Evolutionary conservation across 2,329 filamentous ascomycete genomes (phyloP), one percentile per base, ranked within the genome.

Genomic region (Fusarium sp.): DNA sequence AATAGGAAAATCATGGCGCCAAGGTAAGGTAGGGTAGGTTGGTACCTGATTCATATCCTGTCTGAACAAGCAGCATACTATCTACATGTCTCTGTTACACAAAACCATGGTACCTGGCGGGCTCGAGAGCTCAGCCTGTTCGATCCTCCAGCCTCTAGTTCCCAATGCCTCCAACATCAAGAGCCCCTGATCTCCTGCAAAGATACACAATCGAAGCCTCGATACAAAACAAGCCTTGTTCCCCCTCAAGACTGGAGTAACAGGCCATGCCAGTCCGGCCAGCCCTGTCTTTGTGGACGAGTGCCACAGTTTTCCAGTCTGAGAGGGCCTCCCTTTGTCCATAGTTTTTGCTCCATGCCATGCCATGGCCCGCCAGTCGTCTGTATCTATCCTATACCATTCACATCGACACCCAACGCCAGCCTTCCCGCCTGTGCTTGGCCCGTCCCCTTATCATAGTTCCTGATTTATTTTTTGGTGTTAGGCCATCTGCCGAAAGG

Each of bases 141-240:
- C 62, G 65, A 69, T 66, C 71, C 64, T 75, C 69, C 74, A 73
- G 65, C 71, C 67, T 77, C 75, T 77, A 77, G 68, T 70, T 49
- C 64, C 51, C 62, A 46, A 56, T 69, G 60, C 67, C 62, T 69
- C 24, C 67, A 36, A 53, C 49, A 64, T 61, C 59, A 35, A 72
- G 42, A 61, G n/a, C 65, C 40, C 53, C 71, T 58, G 57, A 36
- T 62, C 63, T 55, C 56, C 64, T 57, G 66, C 36, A 64, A 33
- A 55, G 51, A 62, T 57, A 49, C 53, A 44, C 62, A 64, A 46
- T 62, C 66, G 56, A 56, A 53, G 31, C 64, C 56, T 60, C 62
- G 65, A 60, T 49, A 64, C 66, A 70, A 64, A 65, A 49, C 63
- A 40, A 66, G 33, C 67, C 67, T 67, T 60, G 62, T 66, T 57